Percentiles rank a stretch among this genome's conserved stretches.
Conservation (phyloP, 768 basidiomycete genomes). For the Termitomyces sp. region DNA sequence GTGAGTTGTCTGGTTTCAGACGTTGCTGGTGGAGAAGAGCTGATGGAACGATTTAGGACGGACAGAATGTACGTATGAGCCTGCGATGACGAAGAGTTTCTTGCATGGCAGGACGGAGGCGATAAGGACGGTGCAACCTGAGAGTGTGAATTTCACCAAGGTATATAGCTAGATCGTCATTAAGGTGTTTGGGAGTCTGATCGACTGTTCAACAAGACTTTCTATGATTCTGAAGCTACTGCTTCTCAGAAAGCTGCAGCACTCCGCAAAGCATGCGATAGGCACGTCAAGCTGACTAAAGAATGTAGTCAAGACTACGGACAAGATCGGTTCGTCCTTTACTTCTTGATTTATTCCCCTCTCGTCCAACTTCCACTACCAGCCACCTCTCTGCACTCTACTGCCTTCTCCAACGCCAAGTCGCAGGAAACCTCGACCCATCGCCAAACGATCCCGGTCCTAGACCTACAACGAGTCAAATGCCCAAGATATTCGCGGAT, state of each 20-base stretch:
- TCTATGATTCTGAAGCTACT: slow-evolving; percentile 71
- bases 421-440: slow-evolving; percentile 41
- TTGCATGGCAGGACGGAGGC: slow-evolving; percentile 95
- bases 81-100: slow-evolving; percentile 97
- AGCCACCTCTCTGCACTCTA: slow-evolving; percentile 94
- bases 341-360: not conserved
- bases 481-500: slow-evolving; percentile 86
- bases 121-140: slow-evolving; percentile 83
- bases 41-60: slow-evolving; percentile 41
- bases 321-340: slow-evolving; percentile 65
- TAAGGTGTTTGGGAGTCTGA: not conserved
- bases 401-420: slow-evolving; percentile 83
- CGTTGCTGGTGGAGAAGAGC: not conserved
- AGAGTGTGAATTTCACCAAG: slow-evolving; percentile 84
- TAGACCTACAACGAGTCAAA: slow-evolving; percentile 23
- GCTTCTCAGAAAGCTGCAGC: slow-evolving; percentile 66
- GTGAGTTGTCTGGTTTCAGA: slow-evolving; percentile 28
- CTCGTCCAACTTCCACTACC: not conserved
- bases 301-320: slow-evolving; percentile 89
- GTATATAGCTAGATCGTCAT: slow-evolving; percentile 20
- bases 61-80: slow-evolving; percentile 94
- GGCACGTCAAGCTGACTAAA: slow-evolving; percentile 79
- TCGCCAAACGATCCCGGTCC: slow-evolving; percentile 35
- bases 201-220: slow-evolving; percentile 42
- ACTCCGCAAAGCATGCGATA: slow-evolving; percentile 78